Conservation (phyloP, 192 early-diverging fungal species). For the Coemansia sp. region DNA sequence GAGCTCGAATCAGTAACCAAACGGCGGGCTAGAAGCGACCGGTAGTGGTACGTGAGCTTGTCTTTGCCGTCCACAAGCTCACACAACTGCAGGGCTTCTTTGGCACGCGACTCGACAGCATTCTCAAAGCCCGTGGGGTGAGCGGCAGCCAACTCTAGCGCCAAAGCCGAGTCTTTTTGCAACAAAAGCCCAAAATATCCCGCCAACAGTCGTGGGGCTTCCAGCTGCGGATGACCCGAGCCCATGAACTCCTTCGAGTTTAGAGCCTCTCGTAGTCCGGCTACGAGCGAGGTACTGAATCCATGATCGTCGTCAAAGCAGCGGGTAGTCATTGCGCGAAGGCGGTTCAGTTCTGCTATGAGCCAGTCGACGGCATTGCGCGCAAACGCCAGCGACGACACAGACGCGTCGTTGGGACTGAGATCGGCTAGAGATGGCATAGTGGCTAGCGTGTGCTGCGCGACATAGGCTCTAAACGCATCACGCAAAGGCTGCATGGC, state of each 20-base stretch:
- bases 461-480: slow-evolving; percentile 75
- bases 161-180: neutral
- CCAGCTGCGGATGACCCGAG: neutral
- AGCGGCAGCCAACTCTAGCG: neutral
- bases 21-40: neutral
- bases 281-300: neutral
- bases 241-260: neutral
- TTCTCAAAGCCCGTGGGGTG: neutral
- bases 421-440: slow-evolving; percentile 67
- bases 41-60: neutral
- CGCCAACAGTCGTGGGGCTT: neutral
- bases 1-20: neutral
- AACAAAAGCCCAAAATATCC: neutral
- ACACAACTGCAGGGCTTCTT: neutral
- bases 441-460: slow-evolving; percentile 68
- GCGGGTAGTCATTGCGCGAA: neutral
- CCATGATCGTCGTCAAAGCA: neutral
- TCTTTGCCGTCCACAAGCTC: neutral
- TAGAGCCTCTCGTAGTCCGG: neutral
- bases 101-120: neutral
- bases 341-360: neutral
- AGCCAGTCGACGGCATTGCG: neutral
- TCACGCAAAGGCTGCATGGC: slow-evolving; percentile 76
- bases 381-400: slow-evolving; percentile 2
- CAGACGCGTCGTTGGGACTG: slow-evolving; percentile 19